phyloP scores from a whole-genome alignment of 2,329 filamentous ascomycete species.

The Eutypella sp. region DNA sequence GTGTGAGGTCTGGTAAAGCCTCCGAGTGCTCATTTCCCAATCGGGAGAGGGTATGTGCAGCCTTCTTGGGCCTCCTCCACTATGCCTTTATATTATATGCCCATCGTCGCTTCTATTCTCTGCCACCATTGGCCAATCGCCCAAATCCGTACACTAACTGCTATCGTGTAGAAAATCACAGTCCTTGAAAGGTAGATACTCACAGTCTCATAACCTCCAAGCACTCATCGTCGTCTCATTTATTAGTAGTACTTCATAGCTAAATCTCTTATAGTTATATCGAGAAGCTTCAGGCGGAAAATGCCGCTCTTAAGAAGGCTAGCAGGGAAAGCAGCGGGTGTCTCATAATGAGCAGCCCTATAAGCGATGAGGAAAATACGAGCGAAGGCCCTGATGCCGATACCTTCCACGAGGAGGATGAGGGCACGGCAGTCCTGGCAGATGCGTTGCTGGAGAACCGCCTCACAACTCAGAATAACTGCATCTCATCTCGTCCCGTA shows the following conservation, averaged over 20 bases:
- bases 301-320: constrained; percentile 10
- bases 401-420: constrained; percentile 5
- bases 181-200: constrained; percentile 13
- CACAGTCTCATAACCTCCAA: background rate
- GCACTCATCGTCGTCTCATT: background rate
- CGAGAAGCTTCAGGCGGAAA: constrained; percentile 12
- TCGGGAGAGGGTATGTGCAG: constrained; percentile 4
- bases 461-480: constrained; percentile 8
- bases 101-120: too few relatives aligned
- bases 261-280: constrained; percentile 7
- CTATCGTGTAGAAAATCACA: constrained; percentile 7
- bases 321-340: background rate
- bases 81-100: background rate
- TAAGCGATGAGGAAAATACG: background rate
- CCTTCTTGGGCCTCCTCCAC: background rate
- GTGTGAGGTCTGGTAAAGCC: constrained; percentile 10
- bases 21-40: constrained; percentile 11
- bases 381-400: background rate
- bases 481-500: constrained; percentile 6
- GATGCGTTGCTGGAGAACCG: constrained; percentile 14
- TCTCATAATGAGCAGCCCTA: background rate
- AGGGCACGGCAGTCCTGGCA: constrained; percentile 7
- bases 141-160: background rate
- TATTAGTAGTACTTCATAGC: background rate
- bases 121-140: too few relatives aligned